Evolutionary conservation across 1,139 yeast genomes (phyloP).

Genomic region (Kluyveromyces sp.): DNA sequence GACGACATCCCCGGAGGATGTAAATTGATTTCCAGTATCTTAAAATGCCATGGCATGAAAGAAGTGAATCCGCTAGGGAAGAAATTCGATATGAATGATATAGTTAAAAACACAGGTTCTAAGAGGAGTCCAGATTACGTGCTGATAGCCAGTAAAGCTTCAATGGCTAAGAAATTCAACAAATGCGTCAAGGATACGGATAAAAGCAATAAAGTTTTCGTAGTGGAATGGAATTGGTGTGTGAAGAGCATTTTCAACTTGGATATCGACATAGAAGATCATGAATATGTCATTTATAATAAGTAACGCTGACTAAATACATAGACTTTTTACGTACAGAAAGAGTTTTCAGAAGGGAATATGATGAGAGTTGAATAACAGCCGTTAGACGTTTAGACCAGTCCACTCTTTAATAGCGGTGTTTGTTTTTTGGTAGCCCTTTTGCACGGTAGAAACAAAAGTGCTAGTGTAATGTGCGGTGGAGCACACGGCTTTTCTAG

Average conservation of each 20-base stretch:
- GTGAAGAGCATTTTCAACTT: slow-evolving; percentile 17
- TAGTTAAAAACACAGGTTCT: slow-evolving; percentile 5
- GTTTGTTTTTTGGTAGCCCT: slow-evolving; percentile 5
- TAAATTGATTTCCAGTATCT: slow-evolving; percentile 50
- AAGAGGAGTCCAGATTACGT: slow-evolving; percentile 15
- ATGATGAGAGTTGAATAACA: background rate
- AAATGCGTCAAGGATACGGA: slow-evolving; percentile 26
- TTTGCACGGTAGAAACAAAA: slow-evolving; percentile 14
- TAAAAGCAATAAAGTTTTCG: slow-evolving; percentile 11
- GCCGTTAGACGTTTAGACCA: slow-evolving; percentile 11
- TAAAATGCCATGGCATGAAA: slow-evolving; percentile 59
- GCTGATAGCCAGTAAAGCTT: slow-evolving; percentile 31
- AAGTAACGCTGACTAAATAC: background rate
- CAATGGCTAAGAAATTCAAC: slow-evolving; percentile 37
- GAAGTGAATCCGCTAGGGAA: slow-evolving; percentile 33
- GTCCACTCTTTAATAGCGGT: slow-evolving; percentile 14
- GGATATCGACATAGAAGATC: slow-evolving; percentile 10
- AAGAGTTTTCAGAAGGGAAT: background rate
- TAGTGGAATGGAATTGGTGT: slow-evolving; percentile 24
- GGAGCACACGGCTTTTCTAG: slow-evolving; percentile 36
- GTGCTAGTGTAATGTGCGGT: slow-evolving; percentile 20
- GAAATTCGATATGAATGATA: slow-evolving; percentile 12
- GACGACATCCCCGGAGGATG: slow-evolving; percentile 62
- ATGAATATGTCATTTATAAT: slow-evolving; percentile 9
- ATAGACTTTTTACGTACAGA: background rate